These are phyloP conservation scores for Eimeria falciformis DNA, from an alignment of 169 alveolate genomes.

Conservation along the genomic window DNA sequence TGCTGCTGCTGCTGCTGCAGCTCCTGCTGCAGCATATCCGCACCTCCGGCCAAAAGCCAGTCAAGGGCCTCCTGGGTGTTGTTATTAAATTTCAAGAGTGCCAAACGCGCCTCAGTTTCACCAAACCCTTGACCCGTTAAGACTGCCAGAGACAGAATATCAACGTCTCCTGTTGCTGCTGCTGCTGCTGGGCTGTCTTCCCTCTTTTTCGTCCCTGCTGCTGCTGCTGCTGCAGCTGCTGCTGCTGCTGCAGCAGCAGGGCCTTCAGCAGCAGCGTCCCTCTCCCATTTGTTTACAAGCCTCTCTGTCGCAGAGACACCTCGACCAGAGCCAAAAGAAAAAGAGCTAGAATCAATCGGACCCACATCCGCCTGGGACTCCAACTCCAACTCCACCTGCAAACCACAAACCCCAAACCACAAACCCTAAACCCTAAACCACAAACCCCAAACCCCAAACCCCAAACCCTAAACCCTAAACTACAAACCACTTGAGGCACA, in stretches of 20 bases:
- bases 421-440: constrained; percentile 20
- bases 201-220: background rate
- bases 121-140: constrained; percentile 81
- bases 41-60: constrained; percentile 77
- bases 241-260: background rate
- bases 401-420: constrained; percentile 16
- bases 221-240: background rate
- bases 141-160: constrained; percentile 78
- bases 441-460: background rate
- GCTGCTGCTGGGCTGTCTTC: constrained; percentile 17
- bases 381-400: constrained; percentile 72
- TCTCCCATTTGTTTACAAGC: constrained; percentile 42
- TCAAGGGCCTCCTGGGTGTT: constrained; percentile 80
- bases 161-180: constrained; percentile 64
- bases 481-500: background rate
- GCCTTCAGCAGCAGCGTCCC: constrained; percentile 32
- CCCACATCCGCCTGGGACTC: constrained; percentile 48
- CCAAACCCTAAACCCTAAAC: constrained; percentile 24
- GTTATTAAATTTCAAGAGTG: constrained; percentile 74
- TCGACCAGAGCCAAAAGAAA: background rate
- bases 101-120: constrained; percentile 75
- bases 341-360: background rate
- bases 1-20: constrained; percentile 55
- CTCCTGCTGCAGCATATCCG: constrained; percentile 33
- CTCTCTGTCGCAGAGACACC: constrained; percentile 54